Base-by-base conservation (phyloP, 2,329 filamentous ascomycete genomes). In the Pyrenochaeta sp. region DNA sequence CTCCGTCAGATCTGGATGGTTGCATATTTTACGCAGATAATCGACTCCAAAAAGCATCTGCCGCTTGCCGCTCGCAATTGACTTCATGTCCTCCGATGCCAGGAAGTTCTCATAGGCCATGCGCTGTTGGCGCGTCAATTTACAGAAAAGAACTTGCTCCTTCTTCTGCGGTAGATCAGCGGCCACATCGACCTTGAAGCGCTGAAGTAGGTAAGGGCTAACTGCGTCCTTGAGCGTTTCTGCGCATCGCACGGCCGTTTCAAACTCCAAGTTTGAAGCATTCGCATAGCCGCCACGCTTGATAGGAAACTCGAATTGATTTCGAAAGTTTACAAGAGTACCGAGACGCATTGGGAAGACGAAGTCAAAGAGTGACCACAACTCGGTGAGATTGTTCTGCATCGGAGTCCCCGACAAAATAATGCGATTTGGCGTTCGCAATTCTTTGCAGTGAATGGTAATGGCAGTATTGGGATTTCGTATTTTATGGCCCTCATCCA, bases 311-410 rank as follows among this genome's bases (percentile, higher is more conserved):
- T 98, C 95, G 61, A 99, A 98, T 56, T 96, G 88, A 54, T 88
- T 89, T 40, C 92, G 87, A 72, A 99, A 99, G 60, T 90, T 92
- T 52, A 97, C 90, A 11, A 98, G 81, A 0, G 91, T 97, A 0
- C 95, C 96, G 5, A 99, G 79, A 12, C 93, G 89, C 91, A 98
- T 97, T 0, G 96, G 95, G 58, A 92, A 98, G 51, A 98, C 90
- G 70, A 99, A 99, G 72, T 99, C 96, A 70, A 99, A 98, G 0
- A 99, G 79, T 0, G 94, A 98, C 94, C 95, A 99, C 0, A 99
- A 81, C 73, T 99, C 96, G 0, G 90, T 89, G 21, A 99, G 78
- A 59, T 97, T 98, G 75, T 99, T 99, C 74, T 99, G 96, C 82
- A 99, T 96, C 0, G 96, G 96, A 0, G 95, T 99, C 4, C 95